These are phyloP conservation scores for Zarea fungicola DNA, from an alignment of 2,329 filamentous ascomycete genomes.

Conservation along the genomic window DNA sequence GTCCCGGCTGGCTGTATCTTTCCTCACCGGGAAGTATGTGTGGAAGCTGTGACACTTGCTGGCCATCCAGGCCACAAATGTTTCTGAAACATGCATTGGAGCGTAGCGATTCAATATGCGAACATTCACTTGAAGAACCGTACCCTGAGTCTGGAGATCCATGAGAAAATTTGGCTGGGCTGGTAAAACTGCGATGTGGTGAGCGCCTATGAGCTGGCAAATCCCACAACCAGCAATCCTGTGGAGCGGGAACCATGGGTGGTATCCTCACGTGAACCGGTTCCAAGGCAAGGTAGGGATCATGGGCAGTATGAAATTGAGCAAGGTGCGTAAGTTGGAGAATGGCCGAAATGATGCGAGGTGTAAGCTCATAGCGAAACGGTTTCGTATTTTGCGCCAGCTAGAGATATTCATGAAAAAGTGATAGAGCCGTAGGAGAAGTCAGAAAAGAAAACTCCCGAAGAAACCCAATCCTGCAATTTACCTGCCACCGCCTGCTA, in stretches of 20 bases:
- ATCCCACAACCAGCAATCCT: constrained; percentile 4
- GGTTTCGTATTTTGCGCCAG: neutral
- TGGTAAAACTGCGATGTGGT: neutral
- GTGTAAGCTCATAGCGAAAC: neutral
- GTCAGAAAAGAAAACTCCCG: neutral
- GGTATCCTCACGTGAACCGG: neutral
- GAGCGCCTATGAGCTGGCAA: constrained; percentile 6
- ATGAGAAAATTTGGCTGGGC: neutral
- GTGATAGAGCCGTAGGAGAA: constrained; percentile 4
- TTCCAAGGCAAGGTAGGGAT: neutral
- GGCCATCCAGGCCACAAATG: constrained; percentile 3
- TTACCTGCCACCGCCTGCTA: no score
- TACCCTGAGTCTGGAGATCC: constrained; percentile 25
- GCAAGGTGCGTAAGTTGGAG: neutral
- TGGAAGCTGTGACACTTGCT: neutral
- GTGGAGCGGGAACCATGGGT: neutral
- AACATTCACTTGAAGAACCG: constrained; percentile 21
- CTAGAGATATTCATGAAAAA: constrained; percentile 12
- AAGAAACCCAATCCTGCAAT: no score
- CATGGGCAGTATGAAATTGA: neutral
- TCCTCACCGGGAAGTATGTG: no score
- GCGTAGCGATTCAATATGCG: constrained; percentile 2
- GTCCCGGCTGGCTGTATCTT: no score
- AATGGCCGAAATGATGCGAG: no score
- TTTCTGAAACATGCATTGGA: neutral